Base-by-base conservation (phyloP, 768 basidiomycete genomes). In the Brasilioporus rufonigricans region DNA sequence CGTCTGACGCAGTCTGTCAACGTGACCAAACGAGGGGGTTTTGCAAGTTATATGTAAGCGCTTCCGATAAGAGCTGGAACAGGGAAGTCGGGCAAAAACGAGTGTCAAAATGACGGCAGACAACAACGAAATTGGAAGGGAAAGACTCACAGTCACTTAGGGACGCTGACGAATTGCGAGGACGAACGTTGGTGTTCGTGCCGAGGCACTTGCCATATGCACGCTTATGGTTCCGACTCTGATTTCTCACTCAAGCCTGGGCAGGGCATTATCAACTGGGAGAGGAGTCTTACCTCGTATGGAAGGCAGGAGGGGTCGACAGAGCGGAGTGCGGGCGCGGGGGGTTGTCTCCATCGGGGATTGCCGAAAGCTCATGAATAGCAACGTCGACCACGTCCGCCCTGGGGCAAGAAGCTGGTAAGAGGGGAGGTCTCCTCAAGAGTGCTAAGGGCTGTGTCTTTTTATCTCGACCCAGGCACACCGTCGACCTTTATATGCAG, bases 131-230 rank as follows among this genome's bases (percentile, higher is more conserved):
- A 61, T 48, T 41, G 55, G 50, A 49, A 53, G 27, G 53, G 10
- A 31, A 27, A 29, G 16, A 41, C 64, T 61, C 51, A 53, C 57
- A 45, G 50, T 51, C 31, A 32, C 10, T 23, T 46, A 12, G 31
- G 48, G 52, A 18, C 33, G 31, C 55, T 60, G 50, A 39, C 66
- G 53, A 66, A 65, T 68, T 59, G 51, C 44, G 44, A 43, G 45
- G 50, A 55, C 65, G 58, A 66, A 67, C 66, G 66, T 69, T 69
- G 65, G 56, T 44, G 7, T 49, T 21, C 19, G 52, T 55, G 50
- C 58, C 41, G 46, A 45, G 40, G 50, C 44, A 59, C 35, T 52
- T 64, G 50, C 62, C 62, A 54, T 60, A 51, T 48, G 18, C 31
- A 50, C 19, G 5, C 56, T 48, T 31, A 50, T 16, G 21, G 39